These are phyloP conservation scores for Atkinsonella hypoxylon DNA, from an alignment of 2,329 filamentous ascomycete species.

Conservation along the genomic window DNA sequence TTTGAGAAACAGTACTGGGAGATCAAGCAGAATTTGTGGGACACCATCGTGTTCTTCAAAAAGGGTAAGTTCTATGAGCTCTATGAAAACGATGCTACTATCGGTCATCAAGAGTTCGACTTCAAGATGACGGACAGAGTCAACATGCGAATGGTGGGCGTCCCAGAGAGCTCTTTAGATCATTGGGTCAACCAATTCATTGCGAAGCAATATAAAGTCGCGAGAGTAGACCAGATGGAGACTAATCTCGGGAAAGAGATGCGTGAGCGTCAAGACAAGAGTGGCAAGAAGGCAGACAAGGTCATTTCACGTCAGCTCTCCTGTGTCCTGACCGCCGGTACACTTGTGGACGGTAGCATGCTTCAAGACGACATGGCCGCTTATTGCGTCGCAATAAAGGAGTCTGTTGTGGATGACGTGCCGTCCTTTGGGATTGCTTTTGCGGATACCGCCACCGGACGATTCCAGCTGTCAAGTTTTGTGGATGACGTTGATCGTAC, in stretches of 20 bases:
- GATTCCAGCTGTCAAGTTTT: constrained; percentile 89
- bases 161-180: constrained; percentile 89
- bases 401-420: constrained; percentile 56
- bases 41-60: constrained; percentile 98
- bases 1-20: constrained; percentile 99
- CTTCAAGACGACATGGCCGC: constrained; percentile 96
- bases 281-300: constrained; percentile 70
- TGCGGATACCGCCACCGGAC: constrained; percentile 88
- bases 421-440: constrained; percentile 88
- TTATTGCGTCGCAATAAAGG: constrained; percentile 91
- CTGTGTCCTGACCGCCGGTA: constrained; percentile 83
- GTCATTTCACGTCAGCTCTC: constrained; percentile 85
- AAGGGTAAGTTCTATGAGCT: constrained; percentile 99
- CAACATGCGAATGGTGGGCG: constrained; percentile 99
- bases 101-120: constrained; percentile 93
- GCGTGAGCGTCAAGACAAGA: constrained; percentile 70
- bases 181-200: constrained; percentile 98
- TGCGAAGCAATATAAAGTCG: constrained; percentile 95
- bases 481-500: constrained; percentile 86
- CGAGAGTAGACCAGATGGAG: constrained; percentile 92
- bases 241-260: constrained; percentile 94
- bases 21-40: constrained; percentile 96
- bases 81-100: constrained; percentile 93
- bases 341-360: constrained; percentile 91
- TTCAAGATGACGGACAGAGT: constrained; percentile 95